Base-by-base conservation (phyloP, 2,329 filamentous ascomycete species). In the Microcyclospora tardicrescens region DNA sequence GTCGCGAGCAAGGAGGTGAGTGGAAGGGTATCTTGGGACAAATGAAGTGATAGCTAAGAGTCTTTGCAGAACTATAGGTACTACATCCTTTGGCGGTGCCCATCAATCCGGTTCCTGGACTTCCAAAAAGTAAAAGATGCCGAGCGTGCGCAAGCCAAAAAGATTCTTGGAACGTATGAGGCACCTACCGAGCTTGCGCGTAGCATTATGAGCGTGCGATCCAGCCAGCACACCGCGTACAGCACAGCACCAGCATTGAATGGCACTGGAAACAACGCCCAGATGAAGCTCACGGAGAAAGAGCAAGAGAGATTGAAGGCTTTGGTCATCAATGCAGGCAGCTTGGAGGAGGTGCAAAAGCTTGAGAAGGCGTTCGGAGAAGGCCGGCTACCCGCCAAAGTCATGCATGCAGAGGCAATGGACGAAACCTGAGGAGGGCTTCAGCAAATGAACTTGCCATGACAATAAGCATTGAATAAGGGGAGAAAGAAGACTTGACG, bases 291-390 rank as follows among this genome's bases (percentile, higher is more conserved):
- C 50, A 95, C 87, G 3, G 85, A 89, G 29, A 79, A 79, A 56
- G 91, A 98, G 72, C 82, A 81, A 68, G 81, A 81, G 69, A 75
- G 77, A 47, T 75, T 96, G 44, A 79, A 93, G 63, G 80, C 85
- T 55, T 72, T 89, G 65, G 93, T 98, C 61, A 78, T 78, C 62
- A 84, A 84, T 55, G 89, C 91, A 5, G 86, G 81, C 60, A 93
- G 81, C 55, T 61, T 98, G 55, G 81, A 86, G 50, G 91, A 96
- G 65, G 93, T 98, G 57, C 80, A 84, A 41, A 73, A 77, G 49
- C 61, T 98, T 57, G 91, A 98, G 68, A 93, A 89, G 67, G 84
- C 91, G 61, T 65, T 96, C 48, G 83, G 84, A 45, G 89, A 96
- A 61, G 91, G 91, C 2, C 71, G 83, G 55, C 71, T 96, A 60